A percentile compares a stretch with the other conserved stretches of the same genome.
Evolutionary conservation across 148 eudicot species (phyloP).

Genomic region (Cornus florida): DNA sequence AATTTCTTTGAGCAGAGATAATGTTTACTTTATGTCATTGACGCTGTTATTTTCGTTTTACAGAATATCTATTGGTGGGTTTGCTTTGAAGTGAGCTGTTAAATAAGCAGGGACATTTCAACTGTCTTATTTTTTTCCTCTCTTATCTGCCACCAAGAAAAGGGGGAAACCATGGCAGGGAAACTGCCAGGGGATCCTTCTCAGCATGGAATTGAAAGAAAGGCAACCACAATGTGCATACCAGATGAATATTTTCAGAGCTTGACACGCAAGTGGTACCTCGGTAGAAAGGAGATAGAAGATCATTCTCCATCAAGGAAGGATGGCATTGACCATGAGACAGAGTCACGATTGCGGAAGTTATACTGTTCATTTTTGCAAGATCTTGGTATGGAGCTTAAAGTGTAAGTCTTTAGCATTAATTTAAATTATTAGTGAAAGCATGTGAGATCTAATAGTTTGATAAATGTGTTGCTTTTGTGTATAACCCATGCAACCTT

Average conservation of each 20-base stretch:
- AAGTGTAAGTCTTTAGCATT: slow-evolving; percentile 49
- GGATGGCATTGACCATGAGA: slow-evolving; percentile 52
- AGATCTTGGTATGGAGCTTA: slow-evolving; percentile 70
- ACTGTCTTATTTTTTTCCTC: background rate
- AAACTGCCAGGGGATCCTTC: slow-evolving; percentile 26
- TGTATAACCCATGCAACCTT: too few species aligned
- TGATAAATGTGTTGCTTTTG: background rate
- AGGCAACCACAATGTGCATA: background rate
- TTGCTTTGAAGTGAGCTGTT: background rate
- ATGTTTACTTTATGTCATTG: background rate
- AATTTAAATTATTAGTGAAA: background rate
- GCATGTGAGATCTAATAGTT: background rate
- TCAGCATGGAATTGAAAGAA: slow-evolving; percentile 5
- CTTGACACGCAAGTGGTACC: slow-evolving; percentile 54
- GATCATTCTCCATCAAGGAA: slow-evolving; percentile 69
- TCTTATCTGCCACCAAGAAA: slow-evolving; percentile 3
- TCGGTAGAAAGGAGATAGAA: slow-evolving; percentile 57
- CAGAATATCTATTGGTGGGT: background rate
- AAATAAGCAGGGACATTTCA: background rate
- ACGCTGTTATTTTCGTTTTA: slow-evolving; percentile 3
- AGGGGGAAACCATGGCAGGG: slow-evolving; percentile 34
- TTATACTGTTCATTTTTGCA: slow-evolving; percentile 61
- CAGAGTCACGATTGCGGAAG: slow-evolving; percentile 53
- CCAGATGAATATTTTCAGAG: slow-evolving; percentile 19
- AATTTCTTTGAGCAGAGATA: background rate